Evolutionary conservation across 257 asterid genomes (phyloP).

Genomic region (Thymus quinquecostatus): DNA sequence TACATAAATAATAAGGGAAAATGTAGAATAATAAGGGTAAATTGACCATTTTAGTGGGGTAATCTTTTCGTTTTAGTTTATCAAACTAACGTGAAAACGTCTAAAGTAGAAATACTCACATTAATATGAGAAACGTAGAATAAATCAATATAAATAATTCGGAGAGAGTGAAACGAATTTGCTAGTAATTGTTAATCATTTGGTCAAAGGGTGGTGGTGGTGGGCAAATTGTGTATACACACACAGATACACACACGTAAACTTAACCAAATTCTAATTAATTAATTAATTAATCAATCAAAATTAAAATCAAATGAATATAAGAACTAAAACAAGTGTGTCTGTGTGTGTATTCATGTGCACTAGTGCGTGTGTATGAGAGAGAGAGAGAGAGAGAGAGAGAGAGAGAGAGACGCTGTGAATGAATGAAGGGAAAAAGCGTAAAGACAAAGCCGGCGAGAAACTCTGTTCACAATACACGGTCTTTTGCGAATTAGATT

Average conservation of each 20-base stretch:
- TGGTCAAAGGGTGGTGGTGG: conserved; percentile 45
- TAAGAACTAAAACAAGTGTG: not conserved
- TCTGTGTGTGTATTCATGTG: conserved; percentile 12
- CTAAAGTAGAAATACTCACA: too few relatives aligned
- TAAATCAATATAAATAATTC: conserved; percentile 3
- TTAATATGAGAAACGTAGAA: too few relatives aligned
- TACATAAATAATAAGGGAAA: too few relatives aligned
- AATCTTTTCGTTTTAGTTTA: too few relatives aligned
- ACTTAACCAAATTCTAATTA: not conserved
- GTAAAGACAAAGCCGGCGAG: conserved; percentile 70
- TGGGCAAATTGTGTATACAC: conserved; percentile 32
- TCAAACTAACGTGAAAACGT: too few relatives aligned
- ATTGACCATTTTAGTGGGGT: too few relatives aligned
- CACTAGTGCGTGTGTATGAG: conserved; percentile 20
- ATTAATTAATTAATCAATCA: too few relatives aligned
- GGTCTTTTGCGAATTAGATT: conserved; percentile 35
- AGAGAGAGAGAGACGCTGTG: conserved; percentile 30
- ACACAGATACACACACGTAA: not conserved
- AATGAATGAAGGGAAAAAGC: conserved; percentile 45
- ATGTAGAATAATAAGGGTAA: too few relatives aligned
- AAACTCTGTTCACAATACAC: conserved; percentile 48
- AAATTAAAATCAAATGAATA: not conserved
- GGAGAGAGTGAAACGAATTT: not conserved
- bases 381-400: conserved; percentile 31
- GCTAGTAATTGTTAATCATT: not conserved